Evolutionary conservation across 2,329 filamentous ascomycete genomes (phyloP).

Genomic region (Aspergillus quadricinctus): DNA sequence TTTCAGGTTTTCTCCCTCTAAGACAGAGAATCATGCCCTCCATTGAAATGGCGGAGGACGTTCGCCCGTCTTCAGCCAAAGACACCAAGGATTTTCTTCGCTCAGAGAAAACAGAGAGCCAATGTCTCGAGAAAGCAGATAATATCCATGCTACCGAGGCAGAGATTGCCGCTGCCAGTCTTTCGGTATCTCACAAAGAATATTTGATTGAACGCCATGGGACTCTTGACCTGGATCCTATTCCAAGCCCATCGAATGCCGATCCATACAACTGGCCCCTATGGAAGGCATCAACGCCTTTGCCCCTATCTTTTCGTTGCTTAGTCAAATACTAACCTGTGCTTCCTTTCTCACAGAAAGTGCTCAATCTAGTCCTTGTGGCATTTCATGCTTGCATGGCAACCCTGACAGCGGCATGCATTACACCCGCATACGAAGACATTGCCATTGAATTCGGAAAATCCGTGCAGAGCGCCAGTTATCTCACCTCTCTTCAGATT

Average conservation of each 20-base stretch:
- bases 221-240: constrained; percentile 52
- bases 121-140: background rate
- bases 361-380: constrained; percentile 51
- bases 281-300: constrained; percentile 44
- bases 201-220: constrained; percentile 53
- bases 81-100: background rate
- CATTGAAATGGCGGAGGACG: background rate
- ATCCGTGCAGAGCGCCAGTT: constrained; percentile 47
- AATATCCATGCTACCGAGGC: constrained; percentile 19
- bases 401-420: constrained; percentile 53
- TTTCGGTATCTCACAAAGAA: constrained; percentile 34
- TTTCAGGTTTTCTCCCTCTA: too few relatives aligned
- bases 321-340: background rate
- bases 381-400: constrained; percentile 57
- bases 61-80: background rate
- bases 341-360: constrained; percentile 40
- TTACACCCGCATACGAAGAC: constrained; percentile 52
- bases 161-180: constrained; percentile 22
- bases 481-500: constrained; percentile 54
- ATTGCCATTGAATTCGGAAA: constrained; percentile 51
- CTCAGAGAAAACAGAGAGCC: background rate
- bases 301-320: background rate
- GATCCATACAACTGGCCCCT: constrained; percentile 56
- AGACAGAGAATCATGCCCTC: background rate
- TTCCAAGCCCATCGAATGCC: constrained; percentile 48